Base-by-base conservation (phyloP, 2,329 filamentous ascomycete genomes). In the Neophaeococcomyces aloes region DNA sequence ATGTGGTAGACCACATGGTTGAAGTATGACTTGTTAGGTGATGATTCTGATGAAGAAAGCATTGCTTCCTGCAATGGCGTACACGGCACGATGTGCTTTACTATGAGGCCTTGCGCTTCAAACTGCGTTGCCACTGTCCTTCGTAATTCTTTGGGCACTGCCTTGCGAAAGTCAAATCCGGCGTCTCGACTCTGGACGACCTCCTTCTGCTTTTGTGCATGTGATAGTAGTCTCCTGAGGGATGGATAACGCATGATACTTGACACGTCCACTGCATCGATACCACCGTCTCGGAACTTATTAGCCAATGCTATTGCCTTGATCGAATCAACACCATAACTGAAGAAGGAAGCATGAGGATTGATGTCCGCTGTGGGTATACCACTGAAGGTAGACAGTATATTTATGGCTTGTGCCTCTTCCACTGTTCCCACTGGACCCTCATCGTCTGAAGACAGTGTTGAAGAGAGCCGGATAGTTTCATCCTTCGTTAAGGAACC, bases 11-110 rank as follows among this genome's bases (percentile, higher is more conserved):
- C 61, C 44, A 85, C 76, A 37, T 75, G 75, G 58, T 94, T 94
- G 55, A 74, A 78, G 58, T 94, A 94, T 2, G 78, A 69, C 1
- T 64, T 62, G 8, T 65, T 59, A 1, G 61, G 61, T 2, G 49
- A 67, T 54, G 64, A 63, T 3, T 60, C 52, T 19, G 64, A 64
- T 7, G 76, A 74, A 2, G 78, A 80, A 0, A 94, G 68, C 86
- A 94, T 94, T 1, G 81, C 83, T 64, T 93, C 83, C 59, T 95
- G 88, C 0, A 95, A 65, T 1, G 87, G 83, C 1, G 86, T 93
- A 57, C 88, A 94, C 1, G 87, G 87, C 4, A 88, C 64, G 7
- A 94, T 69, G 1, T 65, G 68, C 23, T 73, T 62, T 2, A 83
- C 65, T 0, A 52, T 34, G 3, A 41, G 14, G 39, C 46, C 25